Evolutionary conservation across 2,329 filamentous ascomycete species (phyloP).

Genomic region (Ceratocystis lukuohia): DNA sequence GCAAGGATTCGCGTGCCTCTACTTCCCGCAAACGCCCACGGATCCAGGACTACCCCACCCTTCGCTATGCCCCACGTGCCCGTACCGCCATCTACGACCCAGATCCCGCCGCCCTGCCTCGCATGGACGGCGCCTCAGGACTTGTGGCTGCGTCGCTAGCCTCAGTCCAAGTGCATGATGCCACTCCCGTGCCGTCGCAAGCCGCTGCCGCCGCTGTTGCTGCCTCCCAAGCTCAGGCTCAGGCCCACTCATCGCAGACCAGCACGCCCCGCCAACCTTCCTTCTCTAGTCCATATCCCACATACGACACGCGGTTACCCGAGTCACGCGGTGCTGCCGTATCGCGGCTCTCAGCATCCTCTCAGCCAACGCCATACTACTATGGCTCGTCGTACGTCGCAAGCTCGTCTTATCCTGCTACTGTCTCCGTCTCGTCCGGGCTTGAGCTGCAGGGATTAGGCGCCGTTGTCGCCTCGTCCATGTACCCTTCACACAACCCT

Average conservation of each 20-base stretch:
- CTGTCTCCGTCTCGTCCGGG: conserved; percentile 14
- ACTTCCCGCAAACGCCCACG: conserved; percentile 33
- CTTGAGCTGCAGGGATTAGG: conserved; percentile 14
- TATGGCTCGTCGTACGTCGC: conserved; percentile 15
- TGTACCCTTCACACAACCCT: conserved; percentile 16
- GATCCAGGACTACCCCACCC: conserved; percentile 19
- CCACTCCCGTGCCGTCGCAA: neutral
- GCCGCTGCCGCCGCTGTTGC: neutral
- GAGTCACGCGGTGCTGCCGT: conserved; percentile 13
- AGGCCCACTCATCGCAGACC: conserved; percentile 19
- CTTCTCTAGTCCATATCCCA: conserved; percentile 15
- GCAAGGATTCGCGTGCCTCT: conserved; percentile 62
- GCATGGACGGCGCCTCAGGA: conserved; percentile 14
- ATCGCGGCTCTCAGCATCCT: conserved; percentile 8
- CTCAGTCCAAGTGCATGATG: neutral
- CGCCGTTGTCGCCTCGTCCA: conserved; percentile 13
- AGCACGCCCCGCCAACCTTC: conserved; percentile 16
- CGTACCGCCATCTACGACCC: conserved; percentile 19
- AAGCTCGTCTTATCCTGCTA: conserved; percentile 13
- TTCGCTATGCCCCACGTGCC: conserved; percentile 14
- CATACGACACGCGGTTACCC: conserved; percentile 11
- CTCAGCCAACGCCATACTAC: conserved; percentile 15
- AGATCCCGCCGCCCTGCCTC: conserved; percentile 11
- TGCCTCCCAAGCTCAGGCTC: neutral
- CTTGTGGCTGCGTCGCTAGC: neutral